Base-by-base conservation (phyloP, 257 asterid genomes). In the Plantago ovata region DNA sequence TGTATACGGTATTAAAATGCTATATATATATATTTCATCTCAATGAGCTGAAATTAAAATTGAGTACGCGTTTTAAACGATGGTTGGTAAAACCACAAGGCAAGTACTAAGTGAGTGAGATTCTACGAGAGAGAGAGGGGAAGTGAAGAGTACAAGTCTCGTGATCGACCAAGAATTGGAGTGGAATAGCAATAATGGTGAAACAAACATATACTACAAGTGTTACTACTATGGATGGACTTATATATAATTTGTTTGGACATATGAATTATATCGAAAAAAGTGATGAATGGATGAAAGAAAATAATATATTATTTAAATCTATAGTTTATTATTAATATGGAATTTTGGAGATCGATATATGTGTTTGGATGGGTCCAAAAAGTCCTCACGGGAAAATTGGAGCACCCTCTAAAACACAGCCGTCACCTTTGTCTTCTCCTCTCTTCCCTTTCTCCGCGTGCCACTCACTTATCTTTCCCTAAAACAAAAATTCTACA, bases 371-470 rank as follows among this genome's bases (percentile, higher is more conserved):
- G 85, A 84, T 71, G 73, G 60, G 61, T 77, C 95, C 95, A 88
- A 88, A 85, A 47, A 14, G 61, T 69, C 87, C 83, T 88, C 96
- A 88, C 95, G 96, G 96, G 96, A 83, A 79, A 67, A 81, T 81
- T 85, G 95, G 94, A 81, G 77, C 84, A 70, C 84, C 73, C 77
- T 78, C 80, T 75, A 77, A 73, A 65, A 80, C 36, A 78, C 90
- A 85, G 94, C 90, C 88, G 81, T 77, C 89, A 71, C 46, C 76
- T 64, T 74, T 72, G 78, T 79, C 86, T 58, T 72, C 73, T 64
- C 68, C 56, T 62, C 38, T 3, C 21, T 69, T 66, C 73, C 76
- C 86, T 77, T 63, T 79, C 84, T 74, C 69, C 86, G 79, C 83
- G 77, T 75, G 87, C 76, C 63, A 57, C 28, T 62, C 74, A 64